Evolutionary conservation across 2,329 filamentous ascomycete genomes (phyloP), one percentile per base, ranked within the genome.

Genomic region (Lithohypha guttulata): DNA sequence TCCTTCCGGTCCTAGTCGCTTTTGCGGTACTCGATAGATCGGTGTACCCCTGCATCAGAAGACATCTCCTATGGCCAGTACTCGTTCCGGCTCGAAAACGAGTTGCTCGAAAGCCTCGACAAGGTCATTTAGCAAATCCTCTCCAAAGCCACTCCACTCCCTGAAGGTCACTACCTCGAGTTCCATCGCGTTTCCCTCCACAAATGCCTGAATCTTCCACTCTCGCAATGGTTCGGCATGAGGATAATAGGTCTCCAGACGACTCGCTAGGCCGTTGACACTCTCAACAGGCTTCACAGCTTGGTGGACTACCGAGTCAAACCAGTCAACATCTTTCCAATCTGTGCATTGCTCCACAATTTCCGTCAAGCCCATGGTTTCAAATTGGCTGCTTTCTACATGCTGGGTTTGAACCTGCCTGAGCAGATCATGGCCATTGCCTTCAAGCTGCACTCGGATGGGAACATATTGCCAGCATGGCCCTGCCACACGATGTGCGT

Each of bases 391-490:
- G 47, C 67, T 69, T 34, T 69, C 63, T 29, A 75, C 64, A 51
- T 77, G 71, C 53, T 77, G 74, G 42, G 69, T 59, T 55, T 77
- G 71, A 14, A 77, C 64, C 41, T 63, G 57, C 11, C 62, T 59
- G 41, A 77, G 65, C 3, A 77, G 59, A 40, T 76, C 70, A 2
- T 64, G 45, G 1, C 60, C 70, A 2, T 56, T 53, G 0, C 63
- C 50, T 2, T 62, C 59, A 50, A 81, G 73, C 19, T 59, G 60
- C 10, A 81, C 69, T 14, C 78, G 68, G 23, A 81, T 68, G 1
- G 79, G 78, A 1, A 79, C 66, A 51, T 80, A 77, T 49, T 81
- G 77, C 66, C 77, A 77, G 44, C 75, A 79, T 0, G 78, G 78
- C 0, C 79, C 79, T 31, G 74, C 66, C 32, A 79, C 72, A 38